These are phyloP conservation scores for Cardamine occulta DNA, from an alignment of 345 rosid genomes.

Conservation along the genomic window DNA sequence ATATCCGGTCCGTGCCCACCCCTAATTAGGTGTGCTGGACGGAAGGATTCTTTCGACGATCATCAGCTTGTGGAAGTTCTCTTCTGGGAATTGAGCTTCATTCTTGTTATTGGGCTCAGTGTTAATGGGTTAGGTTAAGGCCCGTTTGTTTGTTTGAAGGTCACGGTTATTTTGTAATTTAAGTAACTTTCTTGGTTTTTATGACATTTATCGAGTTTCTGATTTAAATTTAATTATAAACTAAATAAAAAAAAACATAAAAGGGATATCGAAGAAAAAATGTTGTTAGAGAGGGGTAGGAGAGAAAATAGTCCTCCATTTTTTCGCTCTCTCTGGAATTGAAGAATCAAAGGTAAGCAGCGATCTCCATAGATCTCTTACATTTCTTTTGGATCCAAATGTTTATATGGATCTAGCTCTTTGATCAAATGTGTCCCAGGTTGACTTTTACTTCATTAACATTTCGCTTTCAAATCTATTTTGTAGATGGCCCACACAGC, in stretches of 20 bases:
- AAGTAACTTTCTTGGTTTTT: too few species aligned
- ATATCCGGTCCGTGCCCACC: too few species aligned
- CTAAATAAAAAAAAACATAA: too few species aligned
- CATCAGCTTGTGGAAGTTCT: constrained; percentile 27
- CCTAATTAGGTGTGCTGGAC: neutral
- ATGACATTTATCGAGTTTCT: too few species aligned
- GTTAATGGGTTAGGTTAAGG: too few species aligned
- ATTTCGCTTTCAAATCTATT: constrained; percentile 9
- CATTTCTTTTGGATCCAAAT: neutral
- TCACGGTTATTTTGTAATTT: too few species aligned
- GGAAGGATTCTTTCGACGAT: constrained; percentile 19
- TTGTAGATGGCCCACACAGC: constrained; percentile 60
- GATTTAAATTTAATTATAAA: too few species aligned
- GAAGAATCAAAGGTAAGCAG: constrained; percentile 32
- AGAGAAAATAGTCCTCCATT: too few species aligned
- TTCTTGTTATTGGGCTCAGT: too few species aligned
- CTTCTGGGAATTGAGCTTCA: constrained; percentile 25
- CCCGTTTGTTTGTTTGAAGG: too few species aligned
- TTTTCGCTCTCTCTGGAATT: constrained; percentile 9
- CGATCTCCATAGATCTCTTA: constrained; percentile 23
- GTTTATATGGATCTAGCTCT: constrained; percentile 16
- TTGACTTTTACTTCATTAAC: constrained; percentile 9
- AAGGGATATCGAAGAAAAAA: too few species aligned
- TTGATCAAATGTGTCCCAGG: neutral
- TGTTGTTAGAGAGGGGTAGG: too few species aligned